Conservation (phyloP, 768 basidiomycete genomes). For the Baorangia bicolor region DNA sequence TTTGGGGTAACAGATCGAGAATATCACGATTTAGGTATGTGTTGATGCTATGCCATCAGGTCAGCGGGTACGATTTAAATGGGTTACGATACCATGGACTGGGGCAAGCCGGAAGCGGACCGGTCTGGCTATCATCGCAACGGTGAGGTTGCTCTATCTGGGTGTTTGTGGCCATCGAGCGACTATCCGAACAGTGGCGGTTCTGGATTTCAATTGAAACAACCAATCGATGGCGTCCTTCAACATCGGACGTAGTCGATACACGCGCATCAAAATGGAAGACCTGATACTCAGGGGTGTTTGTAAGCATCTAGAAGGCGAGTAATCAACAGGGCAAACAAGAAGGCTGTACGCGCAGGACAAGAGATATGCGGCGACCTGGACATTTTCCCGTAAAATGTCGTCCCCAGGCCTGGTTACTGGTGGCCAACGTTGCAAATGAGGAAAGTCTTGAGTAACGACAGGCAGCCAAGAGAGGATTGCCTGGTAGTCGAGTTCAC, state of each 20-base stretch:
- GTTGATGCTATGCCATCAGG: conserved; percentile 10
- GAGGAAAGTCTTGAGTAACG: conserved; percentile 14
- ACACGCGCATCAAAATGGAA: conserved; percentile 41
- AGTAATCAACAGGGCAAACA: conserved; percentile 18
- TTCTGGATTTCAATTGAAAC: conserved; percentile 14
- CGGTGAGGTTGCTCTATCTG: conserved; percentile 11
- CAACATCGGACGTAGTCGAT: conserved; percentile 30
- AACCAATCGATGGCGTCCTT: conserved; percentile 15
- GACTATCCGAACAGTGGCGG: conserved; percentile 4
- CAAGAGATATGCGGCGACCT: conserved; percentile 19
- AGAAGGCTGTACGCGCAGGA: conserved; percentile 24
- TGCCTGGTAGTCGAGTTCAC: conserved; percentile 14
- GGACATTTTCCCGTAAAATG: conserved; percentile 7
- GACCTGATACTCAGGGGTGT: conserved; percentile 28
- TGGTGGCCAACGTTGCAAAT: conserved; percentile 6
- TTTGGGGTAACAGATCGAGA: conserved; percentile 5
- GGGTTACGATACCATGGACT: not conserved
- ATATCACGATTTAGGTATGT: not conserved
- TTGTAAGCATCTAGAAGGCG: conserved; percentile 16
- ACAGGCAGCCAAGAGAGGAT: conserved; percentile 1
- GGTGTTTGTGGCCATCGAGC: conserved; percentile 6
- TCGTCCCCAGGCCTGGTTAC: conserved; percentile 7
- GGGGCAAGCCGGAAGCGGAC: conserved; percentile 7
- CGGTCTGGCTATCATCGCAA: conserved; percentile 4
- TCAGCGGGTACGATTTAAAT: conserved; percentile 10